Conservation (phyloP, 768 basidiomycete genomes). For the Dictyophora rubrovolvata region DNA sequence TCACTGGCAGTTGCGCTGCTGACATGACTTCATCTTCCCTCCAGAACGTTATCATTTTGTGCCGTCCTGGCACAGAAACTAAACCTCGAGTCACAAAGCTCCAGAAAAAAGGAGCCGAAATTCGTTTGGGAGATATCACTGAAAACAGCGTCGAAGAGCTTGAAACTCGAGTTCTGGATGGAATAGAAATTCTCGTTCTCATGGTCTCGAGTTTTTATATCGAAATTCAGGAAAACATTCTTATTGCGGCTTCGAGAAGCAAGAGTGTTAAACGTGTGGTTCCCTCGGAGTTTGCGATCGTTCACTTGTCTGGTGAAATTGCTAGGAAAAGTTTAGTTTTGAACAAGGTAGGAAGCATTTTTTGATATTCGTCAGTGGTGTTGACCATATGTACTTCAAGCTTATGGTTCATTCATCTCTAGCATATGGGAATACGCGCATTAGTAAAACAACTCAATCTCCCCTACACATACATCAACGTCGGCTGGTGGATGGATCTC, state of each 20-base stretch:
- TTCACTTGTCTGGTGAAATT: background rate
- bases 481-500: constrained; percentile 23
- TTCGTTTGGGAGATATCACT: constrained; percentile 11
- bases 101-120: constrained; percentile 9
- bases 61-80: background rate
- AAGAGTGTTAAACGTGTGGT: background rate
- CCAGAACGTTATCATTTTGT: background rate
- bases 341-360: background rate
- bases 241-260: background rate
- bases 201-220: background rate
- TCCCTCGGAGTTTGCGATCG: background rate
- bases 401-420: background rate
- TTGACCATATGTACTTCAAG: no score
- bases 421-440: constrained; percentile 22
- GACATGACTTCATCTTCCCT: background rate
- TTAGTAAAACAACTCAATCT: constrained; percentile 17
- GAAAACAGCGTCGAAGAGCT: constrained; percentile 11
- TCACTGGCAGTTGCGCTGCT: background rate
- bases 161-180: constrained; percentile 9
- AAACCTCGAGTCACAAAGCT: background rate
- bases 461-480: constrained; percentile 23
- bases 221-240: background rate
- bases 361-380: background rate
- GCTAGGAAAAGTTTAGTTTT: background rate
- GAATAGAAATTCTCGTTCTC: constrained; percentile 4